phyloP scores from a whole-genome alignment of 345 rosid genomes.

The Arabidopsis arenosa region DNA sequence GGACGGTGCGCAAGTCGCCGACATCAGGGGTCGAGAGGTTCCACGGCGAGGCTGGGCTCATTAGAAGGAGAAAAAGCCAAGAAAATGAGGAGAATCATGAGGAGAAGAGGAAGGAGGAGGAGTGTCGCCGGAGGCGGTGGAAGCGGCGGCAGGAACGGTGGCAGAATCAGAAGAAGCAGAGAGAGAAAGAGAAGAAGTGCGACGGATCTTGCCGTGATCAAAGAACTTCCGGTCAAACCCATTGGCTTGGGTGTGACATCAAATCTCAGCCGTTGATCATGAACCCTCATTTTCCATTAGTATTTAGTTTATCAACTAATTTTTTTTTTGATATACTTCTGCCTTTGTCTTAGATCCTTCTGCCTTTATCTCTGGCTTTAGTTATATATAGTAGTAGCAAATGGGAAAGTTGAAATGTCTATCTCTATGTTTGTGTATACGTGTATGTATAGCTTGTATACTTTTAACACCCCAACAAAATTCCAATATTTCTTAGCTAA shows the following conservation, averaged over 20 bases:
- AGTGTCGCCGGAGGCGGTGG: slow-evolving; percentile 45
- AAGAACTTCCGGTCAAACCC: slow-evolving; percentile 34
- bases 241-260: slow-evolving; percentile 37
- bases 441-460: slow-evolving; percentile 10
- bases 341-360: too few relatives aligned
- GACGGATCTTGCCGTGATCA: slow-evolving; percentile 42
- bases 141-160: slow-evolving; percentile 46
- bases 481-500: not conserved
- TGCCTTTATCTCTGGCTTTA: slow-evolving; percentile 26
- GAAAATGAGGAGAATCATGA: slow-evolving; percentile 42
- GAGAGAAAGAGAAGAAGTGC: slow-evolving; percentile 42
- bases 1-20: slow-evolving; percentile 15
- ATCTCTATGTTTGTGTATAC: slow-evolving; percentile 6
- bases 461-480: slow-evolving; percentile 10
- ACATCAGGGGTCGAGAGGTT: slow-evolving; percentile 35
- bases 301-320: not conserved
- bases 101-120: slow-evolving; percentile 46
- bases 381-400: slow-evolving; percentile 29
- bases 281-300: slow-evolving; percentile 34
- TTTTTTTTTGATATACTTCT: not conserved
- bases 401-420: slow-evolving; percentile 37
- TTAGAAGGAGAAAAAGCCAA: slow-evolving; percentile 46
- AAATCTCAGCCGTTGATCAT: slow-evolving; percentile 42
- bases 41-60: slow-evolving; percentile 41
- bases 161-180: slow-evolving; percentile 39